These are phyloP conservation scores for Neonectria magnoliae DNA, from an alignment of 2,329 filamentous ascomycete species.

Conservation along the genomic window DNA sequence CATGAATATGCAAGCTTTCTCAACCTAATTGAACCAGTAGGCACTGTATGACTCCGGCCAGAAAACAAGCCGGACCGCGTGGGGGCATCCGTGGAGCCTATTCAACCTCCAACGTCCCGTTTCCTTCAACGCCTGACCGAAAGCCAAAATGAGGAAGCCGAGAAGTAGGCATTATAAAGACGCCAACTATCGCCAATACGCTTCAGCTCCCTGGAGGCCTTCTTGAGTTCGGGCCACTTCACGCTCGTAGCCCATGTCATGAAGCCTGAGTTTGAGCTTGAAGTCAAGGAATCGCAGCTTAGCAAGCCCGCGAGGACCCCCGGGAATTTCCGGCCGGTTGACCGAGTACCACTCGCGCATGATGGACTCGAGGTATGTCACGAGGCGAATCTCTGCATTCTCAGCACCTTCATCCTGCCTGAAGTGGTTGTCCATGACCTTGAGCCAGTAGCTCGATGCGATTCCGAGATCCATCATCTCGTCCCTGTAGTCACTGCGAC, in stretches of 20 bases:
- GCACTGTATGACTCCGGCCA: background rate
- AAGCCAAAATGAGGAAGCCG: background rate
- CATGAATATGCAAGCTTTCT: background rate
- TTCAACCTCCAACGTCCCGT: background rate
- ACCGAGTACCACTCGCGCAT: conserved; percentile 1
- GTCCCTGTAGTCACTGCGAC: background rate
- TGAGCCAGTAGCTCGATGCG: background rate
- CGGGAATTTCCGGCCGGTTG: background rate
- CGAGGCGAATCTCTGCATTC: background rate
- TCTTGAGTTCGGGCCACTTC: background rate
- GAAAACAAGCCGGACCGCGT: background rate
- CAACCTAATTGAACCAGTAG: background rate
- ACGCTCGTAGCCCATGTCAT: background rate
- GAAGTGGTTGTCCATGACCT: background rate
- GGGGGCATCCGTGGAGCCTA: background rate
- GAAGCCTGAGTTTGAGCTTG: background rate
- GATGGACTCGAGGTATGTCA: background rate
- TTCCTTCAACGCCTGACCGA: background rate
- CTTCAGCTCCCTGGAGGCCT: background rate
- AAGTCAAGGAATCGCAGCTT: conserved; percentile 8
- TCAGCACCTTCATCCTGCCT: background rate
- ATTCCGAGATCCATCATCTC: background rate
- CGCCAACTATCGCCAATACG: no score
- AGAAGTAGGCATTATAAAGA: background rate
- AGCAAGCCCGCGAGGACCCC: background rate